A percentile compares a stretch with the other conserved stretches of the same genome.
phyloP scores from a whole-genome alignment of 2,329 filamentous ascomycete genomes.

The Fusarium sp. region DNA sequence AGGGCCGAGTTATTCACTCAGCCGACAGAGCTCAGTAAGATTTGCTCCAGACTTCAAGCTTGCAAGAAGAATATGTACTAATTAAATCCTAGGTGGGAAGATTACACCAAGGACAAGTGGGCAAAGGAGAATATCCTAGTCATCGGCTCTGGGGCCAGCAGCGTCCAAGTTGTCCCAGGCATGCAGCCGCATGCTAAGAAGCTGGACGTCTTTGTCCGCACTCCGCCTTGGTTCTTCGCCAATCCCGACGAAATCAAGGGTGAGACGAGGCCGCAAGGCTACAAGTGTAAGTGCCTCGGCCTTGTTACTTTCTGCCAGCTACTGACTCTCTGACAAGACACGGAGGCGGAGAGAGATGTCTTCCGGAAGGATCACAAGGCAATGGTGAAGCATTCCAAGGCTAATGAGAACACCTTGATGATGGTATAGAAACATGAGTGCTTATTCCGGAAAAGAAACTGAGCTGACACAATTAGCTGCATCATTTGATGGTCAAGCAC shows the following conservation, averaged over 20 bases:
- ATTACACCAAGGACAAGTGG: neutral
- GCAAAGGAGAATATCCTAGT: neutral
- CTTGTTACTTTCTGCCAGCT: neutral
- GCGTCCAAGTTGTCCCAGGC: neutral
- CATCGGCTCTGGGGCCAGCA: neutral
- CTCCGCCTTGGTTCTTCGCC: neutral
- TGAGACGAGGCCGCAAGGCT: neutral
- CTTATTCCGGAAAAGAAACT: fast-evolving
- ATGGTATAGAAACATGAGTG: neutral
- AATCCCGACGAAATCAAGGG: neutral
- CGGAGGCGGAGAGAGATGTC: neutral
- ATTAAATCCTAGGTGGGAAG: neutral
- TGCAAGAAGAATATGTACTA: neutral
- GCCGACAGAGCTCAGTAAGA: neutral
- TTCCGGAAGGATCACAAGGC: neutral
- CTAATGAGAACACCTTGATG: neutral
- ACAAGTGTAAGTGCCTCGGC: neutral
- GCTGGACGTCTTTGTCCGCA: neutral
- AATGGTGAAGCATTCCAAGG: neutral
- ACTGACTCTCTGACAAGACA: neutral
- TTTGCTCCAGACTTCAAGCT: neutral
- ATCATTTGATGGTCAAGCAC: neutral
- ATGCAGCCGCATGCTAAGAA: neutral
- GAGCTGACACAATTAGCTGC: neutral
- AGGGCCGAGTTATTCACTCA: neutral